Base-by-base conservation (phyloP, 441 rosid genomes). In the Flueggea neowawraea region DNA sequence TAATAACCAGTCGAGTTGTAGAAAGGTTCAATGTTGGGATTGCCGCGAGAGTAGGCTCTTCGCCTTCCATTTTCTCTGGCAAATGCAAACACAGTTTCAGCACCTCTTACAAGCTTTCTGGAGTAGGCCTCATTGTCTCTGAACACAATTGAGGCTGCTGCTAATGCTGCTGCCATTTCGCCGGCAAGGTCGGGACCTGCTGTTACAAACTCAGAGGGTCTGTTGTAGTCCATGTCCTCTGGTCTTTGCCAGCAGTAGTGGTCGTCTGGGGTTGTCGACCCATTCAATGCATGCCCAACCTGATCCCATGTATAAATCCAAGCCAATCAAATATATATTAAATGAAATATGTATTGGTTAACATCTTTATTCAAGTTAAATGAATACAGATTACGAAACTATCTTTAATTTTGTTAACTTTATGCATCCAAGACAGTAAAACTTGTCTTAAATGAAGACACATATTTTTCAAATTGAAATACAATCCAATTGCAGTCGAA, bases 131-230 rank as follows among this genome's bases (percentile, higher is more conserved):
- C 68, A n/a, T 82, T 47, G 67, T 87, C 95, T 0, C 66, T 67
- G 71, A 91, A 91, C 12, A 87, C 96, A 1, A 89, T 91, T 0
- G 95, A 91, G 32, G 98, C 98, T 0, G 98, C 84, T 0, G 92
- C 81, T 4, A 91, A 62, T 43, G 97, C 89, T 0, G 97, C 91
- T 0, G 95, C 87, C 72, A 89, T 87, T 72, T 91, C 95, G 14
- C 81, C 87, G 0, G 82, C 93, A 0, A 89, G 93, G 45, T 89
- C 96, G 0, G 93, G 75, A 14, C 87, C 91, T 0, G 85, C 14
- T 12, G 88, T 74, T 11, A 85, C 91, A 0, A 85, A 14, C 14
- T 33, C 48, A 3, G 78, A 6, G 0, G 82, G 84, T 47, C 92
- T 75, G 5, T 57, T 52, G 15, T 87, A 89, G 58, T 81, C 78